Evolutionary conservation across 1,139 yeast genomes (phyloP).

Genomic region (Suhomyces choctaworum): DNA sequence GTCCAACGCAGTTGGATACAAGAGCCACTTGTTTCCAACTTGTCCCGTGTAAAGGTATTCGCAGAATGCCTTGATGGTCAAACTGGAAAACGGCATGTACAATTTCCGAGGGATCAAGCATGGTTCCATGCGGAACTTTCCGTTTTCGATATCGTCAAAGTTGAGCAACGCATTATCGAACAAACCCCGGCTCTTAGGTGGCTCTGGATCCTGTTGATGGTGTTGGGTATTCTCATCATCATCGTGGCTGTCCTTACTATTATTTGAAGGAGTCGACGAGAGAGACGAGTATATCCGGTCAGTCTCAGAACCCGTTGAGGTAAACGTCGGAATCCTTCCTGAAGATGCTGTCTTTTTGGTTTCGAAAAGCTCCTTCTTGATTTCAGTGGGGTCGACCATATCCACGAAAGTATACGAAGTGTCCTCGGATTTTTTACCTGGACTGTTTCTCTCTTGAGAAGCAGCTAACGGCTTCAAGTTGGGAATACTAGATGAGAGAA

Average conservation of each 20-base stretch:
- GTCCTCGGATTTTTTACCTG: conserved; percentile 2
- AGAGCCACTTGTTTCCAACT: conserved; percentile 69
- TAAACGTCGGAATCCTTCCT: conserved; percentile 5
- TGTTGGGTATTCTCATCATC: too few relatives aligned
- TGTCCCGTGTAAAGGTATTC: conserved; percentile 80
- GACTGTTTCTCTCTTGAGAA: conserved; percentile 1
- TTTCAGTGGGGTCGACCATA: conserved; percentile 1
- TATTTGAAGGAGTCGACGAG: conserved; percentile 16
- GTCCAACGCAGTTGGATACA: conserved; percentile 67
- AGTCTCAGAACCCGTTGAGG: conserved; percentile 10
- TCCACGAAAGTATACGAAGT: conserved; percentile 2
- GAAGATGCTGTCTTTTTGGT: neutral
- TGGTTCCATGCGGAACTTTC: conserved; percentile 51
- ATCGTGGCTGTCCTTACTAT: conserved; percentile 15
- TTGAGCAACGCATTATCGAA: conserved; percentile 36
- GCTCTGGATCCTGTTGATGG: too few relatives aligned
- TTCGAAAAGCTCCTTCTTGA: neutral
- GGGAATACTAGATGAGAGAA: conserved; percentile 23
- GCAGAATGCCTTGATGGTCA: conserved; percentile 62
- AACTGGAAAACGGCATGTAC: conserved; percentile 64
- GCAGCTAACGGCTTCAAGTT: conserved; percentile 17
- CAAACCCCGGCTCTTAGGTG: conserved; percentile 16
- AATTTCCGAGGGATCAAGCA: conserved; percentile 64
- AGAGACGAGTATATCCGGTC: conserved; percentile 13
- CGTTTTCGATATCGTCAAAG: conserved; percentile 38